Evolutionary conservation across 139 green algal species (phyloP).

Genomic region (Diplosphaera chodatii): DNA sequence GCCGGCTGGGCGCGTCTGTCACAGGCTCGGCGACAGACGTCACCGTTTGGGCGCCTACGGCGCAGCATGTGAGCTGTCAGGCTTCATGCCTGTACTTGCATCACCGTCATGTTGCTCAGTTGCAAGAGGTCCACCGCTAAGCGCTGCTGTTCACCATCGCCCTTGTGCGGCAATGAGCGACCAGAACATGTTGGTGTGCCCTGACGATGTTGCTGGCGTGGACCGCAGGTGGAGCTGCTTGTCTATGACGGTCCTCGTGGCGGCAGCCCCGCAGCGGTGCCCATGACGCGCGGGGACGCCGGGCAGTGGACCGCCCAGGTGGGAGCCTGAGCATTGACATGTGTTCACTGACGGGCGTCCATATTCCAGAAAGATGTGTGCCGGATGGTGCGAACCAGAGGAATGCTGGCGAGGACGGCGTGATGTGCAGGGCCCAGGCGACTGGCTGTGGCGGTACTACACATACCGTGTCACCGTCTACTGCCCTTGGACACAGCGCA

Average conservation of each 20-base stretch:
- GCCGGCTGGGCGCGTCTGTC: conserved; percentile 48
- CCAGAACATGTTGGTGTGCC: too few relatives aligned
- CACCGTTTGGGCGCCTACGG: conserved; percentile 76
- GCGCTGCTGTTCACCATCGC: too few relatives aligned
- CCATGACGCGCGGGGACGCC: conserved; percentile 1
- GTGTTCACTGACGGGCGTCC: too few relatives aligned
- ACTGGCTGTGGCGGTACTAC: conserved; percentile 56
- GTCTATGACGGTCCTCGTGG: conserved; percentile 28
- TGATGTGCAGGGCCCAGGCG: conserved; percentile 18
- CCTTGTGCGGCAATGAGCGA: too few relatives aligned
- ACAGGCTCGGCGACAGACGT: conserved; percentile 2
- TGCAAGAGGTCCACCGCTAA: too few relatives aligned
- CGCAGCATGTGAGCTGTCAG: conserved; percentile 28
- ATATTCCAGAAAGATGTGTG: too few relatives aligned
- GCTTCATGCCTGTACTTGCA: neutral
- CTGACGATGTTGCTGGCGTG: too few relatives aligned
- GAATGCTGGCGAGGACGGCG: too few relatives aligned
- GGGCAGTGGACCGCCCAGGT: conserved; percentile 10
- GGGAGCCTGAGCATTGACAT: too few relatives aligned
- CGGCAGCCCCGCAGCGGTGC: neutral
- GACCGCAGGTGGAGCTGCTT: conserved; percentile 49
- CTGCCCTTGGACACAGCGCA: conserved; percentile 42
- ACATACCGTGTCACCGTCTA: conserved; percentile 64
- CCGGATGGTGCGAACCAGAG: too few relatives aligned
- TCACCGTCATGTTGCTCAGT: too few relatives aligned